Conservation (phyloP, 2,329 filamentous ascomycete genomes). For the Fusarium abutilonis region DNA sequence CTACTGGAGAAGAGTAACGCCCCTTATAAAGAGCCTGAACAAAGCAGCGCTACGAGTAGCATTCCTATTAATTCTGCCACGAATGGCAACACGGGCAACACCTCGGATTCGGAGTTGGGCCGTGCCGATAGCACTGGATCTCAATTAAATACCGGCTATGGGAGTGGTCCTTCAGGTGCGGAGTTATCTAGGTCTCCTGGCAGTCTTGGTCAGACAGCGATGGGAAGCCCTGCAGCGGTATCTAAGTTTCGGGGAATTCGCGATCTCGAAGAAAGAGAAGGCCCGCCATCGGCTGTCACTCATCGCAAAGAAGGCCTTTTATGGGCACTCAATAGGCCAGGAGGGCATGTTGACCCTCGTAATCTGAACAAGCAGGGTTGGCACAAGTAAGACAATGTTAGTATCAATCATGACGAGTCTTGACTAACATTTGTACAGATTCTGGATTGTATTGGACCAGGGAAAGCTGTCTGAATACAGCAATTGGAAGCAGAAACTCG, state of each 20-base stretch:
- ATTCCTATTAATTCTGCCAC: conserved; percentile 46
- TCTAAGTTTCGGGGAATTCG: conserved; percentile 89
- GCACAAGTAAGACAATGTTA: conserved; percentile 81
- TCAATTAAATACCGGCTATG: conserved; percentile 62
- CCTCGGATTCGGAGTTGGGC: conserved; percentile 74
- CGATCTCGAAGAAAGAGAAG: conserved; percentile 86
- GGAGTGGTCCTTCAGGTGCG: conserved; percentile 44
- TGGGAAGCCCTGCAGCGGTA: conserved; percentile 62
- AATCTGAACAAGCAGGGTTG: conserved; percentile 96
- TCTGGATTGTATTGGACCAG: conserved; percentile 98
- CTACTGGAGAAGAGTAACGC: conserved; percentile 88
- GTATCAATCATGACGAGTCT: background rate
- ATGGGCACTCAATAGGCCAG: conserved; percentile 92
- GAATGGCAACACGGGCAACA: conserved; percentile 60
- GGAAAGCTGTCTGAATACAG: conserved; percentile 97
- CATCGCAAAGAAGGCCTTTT: conserved; percentile 92
- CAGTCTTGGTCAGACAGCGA: conserved; percentile 57
- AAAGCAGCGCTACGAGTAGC: conserved; percentile 55
- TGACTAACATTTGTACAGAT: conserved; percentile 63
- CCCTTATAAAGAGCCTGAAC: conserved; percentile 75
- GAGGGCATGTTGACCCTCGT: conserved; percentile 93
- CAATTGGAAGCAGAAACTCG: conserved; percentile 98
- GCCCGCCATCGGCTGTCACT: conserved; percentile 59
- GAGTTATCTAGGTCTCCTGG: conserved; percentile 68
- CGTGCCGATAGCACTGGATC: conserved; percentile 79